phyloP scores from a whole-genome alignment of 140 eudicot genomes.

The Erigeron philadelphicus region DNA sequence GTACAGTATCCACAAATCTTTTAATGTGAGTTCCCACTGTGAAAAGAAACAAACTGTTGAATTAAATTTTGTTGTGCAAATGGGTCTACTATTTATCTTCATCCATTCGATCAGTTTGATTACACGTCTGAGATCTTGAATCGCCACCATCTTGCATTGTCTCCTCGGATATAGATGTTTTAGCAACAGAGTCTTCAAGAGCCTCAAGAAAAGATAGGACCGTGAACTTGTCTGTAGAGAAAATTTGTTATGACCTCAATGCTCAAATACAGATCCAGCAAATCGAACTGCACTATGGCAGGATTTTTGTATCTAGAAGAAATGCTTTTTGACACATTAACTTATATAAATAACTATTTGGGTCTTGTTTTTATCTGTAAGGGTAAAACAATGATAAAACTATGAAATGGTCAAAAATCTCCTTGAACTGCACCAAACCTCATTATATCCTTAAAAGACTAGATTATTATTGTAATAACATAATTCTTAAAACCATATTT shows the following conservation, averaged over 20 bases:
- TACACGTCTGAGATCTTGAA: constrained; percentile 29
- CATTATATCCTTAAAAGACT: no score
- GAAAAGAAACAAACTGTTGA: constrained; percentile 22
- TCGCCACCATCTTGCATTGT: neutral
- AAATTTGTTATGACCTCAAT: neutral
- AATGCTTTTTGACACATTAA: neutral
- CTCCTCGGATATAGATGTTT: constrained; percentile 36
- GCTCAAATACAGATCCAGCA: neutral
- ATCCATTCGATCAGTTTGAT: constrained; percentile 62
- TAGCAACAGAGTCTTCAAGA: constrained; percentile 80
- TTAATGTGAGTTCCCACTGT: constrained; percentile 3
- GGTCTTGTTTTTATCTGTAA: neutral
- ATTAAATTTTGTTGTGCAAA: constrained; percentile 9
- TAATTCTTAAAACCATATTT: neutral
- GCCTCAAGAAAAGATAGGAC: constrained; percentile 96
- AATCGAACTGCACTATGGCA: neutral
- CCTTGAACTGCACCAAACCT: no score
- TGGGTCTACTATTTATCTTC: constrained; percentile 45
- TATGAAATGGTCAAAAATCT: neutral
- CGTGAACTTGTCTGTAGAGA: constrained; percentile 69
- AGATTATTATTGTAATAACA: no score
- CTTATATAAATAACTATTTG: no score
- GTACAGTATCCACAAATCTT: constrained; percentile 32
- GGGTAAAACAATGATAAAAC: neutral
- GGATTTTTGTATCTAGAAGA: neutral